These are phyloP conservation scores for Aleurites moluccanus DNA, from an alignment of 441 rosid genomes.

Conservation along the genomic window DNA sequence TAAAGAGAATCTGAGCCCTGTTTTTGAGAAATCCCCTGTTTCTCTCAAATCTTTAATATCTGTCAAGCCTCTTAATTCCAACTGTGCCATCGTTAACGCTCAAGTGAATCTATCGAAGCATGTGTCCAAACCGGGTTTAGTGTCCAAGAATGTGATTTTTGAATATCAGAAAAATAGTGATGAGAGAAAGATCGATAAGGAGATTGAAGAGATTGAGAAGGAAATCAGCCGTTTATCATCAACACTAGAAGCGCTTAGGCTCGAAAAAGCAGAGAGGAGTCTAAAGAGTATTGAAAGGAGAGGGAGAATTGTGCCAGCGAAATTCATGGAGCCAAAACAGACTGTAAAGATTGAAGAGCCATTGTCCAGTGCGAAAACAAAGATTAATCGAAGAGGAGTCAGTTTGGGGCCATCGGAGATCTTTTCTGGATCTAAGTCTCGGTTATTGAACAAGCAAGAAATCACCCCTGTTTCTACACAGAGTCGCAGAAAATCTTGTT, in stretches of 20 bases:
- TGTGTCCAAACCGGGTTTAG: conserved; percentile 12
- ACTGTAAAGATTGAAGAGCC: conserved; percentile 43
- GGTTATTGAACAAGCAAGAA: conserved; percentile 44
- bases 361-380: conserved; percentile 40
- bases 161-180: conserved; percentile 38
- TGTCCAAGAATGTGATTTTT: conserved; percentile 23
- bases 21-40: conserved; percentile 34
- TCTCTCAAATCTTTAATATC: conserved; percentile 34
- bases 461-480: conserved; percentile 61
- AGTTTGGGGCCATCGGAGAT: conserved; percentile 91
- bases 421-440: conserved; percentile 40
- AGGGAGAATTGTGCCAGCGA: conserved; percentile 69
- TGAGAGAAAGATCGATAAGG: conserved; percentile 60
- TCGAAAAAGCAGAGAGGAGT: conserved; percentile 58
- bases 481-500: conserved; percentile 83
- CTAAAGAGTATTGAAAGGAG: conserved; percentile 45
- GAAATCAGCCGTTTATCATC: conserved; percentile 65
- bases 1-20: conserved; percentile 64
- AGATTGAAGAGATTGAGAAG: conserved; percentile 75
- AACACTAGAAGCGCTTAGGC: conserved; percentile 65
- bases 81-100: conserved; percentile 21
- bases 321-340: conserved; percentile 70
- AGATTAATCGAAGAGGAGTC: conserved; percentile 59
- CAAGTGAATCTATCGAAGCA: conserved; percentile 30
- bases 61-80: conserved; percentile 43